Conservation (phyloP, 75 land plant genomes). For the Ceratopteris richardii region DNA sequence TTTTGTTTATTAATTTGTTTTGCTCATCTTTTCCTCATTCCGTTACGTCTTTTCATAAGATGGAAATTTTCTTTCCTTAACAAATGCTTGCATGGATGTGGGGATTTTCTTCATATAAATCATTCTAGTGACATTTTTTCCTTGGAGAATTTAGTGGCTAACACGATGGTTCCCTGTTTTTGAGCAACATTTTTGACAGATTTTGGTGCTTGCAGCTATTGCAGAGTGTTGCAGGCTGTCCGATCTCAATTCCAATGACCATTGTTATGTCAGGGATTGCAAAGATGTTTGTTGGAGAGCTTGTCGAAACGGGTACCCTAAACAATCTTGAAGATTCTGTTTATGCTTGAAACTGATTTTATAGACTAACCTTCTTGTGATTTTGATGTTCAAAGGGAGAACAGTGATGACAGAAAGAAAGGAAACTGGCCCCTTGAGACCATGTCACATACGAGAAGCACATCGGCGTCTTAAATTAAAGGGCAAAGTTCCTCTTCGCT, state of each 20-base stretch:
- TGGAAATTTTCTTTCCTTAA: no score
- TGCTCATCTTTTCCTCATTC: no score
- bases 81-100: no score
- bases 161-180: no score
- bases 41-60: no score
- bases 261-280: conserved; percentile 94
- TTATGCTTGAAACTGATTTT: no score
- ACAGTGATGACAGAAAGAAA: conserved; percentile 85
- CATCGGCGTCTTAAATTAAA: conserved; percentile 87
- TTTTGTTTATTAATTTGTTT: no score
- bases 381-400: conserved; percentile 41
- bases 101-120: no score
- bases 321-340: neutral
- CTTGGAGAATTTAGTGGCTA: no score
- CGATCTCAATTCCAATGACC: conserved; percentile 83
- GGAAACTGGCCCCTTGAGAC: conserved; percentile 85
- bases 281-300: conserved; percentile 98
- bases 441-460: conserved; percentile 88
- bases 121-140: no score
- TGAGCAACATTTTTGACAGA: no score
- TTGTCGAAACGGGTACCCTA: conserved; percentile 68
- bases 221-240: conserved; percentile 75
- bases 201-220: conserved; percentile 77
- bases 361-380: no score
- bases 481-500: conserved; percentile 77